phyloP scores from a whole-genome alignment of 345 rosid genomes.

The Pistacia atlantica region DNA sequence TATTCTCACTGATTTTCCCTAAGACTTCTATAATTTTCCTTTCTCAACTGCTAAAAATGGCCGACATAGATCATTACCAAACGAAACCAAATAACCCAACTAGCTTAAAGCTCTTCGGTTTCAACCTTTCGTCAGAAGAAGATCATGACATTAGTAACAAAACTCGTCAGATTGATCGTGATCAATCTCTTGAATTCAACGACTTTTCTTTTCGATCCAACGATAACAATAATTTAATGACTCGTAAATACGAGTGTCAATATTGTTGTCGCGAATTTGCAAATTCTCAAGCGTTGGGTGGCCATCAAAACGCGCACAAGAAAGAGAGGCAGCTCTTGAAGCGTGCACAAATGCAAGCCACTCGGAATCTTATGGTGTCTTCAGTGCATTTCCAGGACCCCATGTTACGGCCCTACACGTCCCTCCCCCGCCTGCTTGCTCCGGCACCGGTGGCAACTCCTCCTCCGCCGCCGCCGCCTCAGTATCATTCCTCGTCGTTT shows the following conservation, averaged over 20 bases:
- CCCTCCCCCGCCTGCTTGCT: conserved; percentile 57
- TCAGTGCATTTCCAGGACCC: conserved; percentile 36
- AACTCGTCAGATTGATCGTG: conserved; percentile 5
- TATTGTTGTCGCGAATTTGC: conserved; percentile 91
- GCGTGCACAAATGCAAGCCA: conserved; percentile 73
- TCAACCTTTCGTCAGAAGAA: conserved; percentile 51
- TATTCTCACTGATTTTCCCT: neutral
- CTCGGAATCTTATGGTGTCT: conserved; percentile 30
- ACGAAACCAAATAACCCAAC: conserved; percentile 28
- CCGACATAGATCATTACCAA: conserved; percentile 26
- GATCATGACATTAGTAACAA: conserved; percentile 12
- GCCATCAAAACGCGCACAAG: conserved; percentile 99
- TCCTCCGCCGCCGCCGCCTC: conserved; percentile 21
- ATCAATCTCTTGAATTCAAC: conserved; percentile 27
- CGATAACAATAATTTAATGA: conserved; percentile 9
- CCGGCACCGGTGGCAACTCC: conserved; percentile 26
- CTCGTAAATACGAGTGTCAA: conserved; percentile 86
- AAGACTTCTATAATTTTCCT: conserved; percentile 8
- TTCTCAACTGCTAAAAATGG: conserved; percentile 26
- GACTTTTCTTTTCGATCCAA: conserved; percentile 6
- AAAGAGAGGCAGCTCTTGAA: conserved; percentile 86
- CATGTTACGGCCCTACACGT: conserved; percentile 56
- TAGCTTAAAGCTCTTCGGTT: conserved; percentile 61
- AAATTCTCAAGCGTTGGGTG: conserved; percentile 94
- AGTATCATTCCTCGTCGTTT: conserved; percentile 36